Evolutionary conservation across 2,329 filamentous ascomycete genomes (phyloP).

Genomic region (Diplodia mutila): DNA sequence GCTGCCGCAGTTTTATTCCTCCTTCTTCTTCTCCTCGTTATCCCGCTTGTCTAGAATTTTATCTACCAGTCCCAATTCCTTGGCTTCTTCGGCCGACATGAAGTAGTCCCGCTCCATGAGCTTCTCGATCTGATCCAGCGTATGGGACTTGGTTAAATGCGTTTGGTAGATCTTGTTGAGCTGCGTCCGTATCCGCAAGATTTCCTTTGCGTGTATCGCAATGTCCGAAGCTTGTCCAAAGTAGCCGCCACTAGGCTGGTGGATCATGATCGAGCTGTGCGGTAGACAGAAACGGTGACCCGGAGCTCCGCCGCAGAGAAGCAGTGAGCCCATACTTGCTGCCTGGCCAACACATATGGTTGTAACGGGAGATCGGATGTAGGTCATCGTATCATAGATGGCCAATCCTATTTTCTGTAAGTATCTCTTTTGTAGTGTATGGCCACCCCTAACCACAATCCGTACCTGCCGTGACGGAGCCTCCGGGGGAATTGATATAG

Average conservation of each 20-base stretch:
- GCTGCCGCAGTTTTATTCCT: constrained; percentile 4
- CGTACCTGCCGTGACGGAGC: constrained; percentile 79
- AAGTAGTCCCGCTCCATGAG: constrained; percentile 98
- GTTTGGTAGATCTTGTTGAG: constrained; percentile 87
- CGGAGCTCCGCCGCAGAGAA: constrained; percentile 82
- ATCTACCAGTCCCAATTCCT: constrained; percentile 89
- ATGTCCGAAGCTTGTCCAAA: constrained; percentile 76
- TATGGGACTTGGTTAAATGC: constrained; percentile 80
- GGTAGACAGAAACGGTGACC: constrained; percentile 87
- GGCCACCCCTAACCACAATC: neutral
- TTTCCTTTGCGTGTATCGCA: constrained; percentile 96
- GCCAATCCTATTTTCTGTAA: constrained; percentile 57
- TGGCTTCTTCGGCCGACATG: constrained; percentile 83
- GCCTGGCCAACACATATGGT: constrained; percentile 96
- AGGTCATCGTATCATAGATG: constrained; percentile 99
- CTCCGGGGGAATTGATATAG: constrained; percentile 97
- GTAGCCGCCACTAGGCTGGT: constrained; percentile 84
- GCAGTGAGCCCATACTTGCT: constrained; percentile 89
- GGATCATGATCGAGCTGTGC: constrained; percentile 96
- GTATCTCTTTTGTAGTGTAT: constrained; percentile 23
- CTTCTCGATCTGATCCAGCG: constrained; percentile 81
- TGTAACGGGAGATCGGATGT: constrained; percentile 89
- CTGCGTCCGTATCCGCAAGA: constrained; percentile 80
- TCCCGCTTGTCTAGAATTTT: constrained; percentile 74
- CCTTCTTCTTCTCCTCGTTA: constrained; percentile 40